A percentile compares a stretch with the other conserved stretches of the same genome.
Evolutionary conservation across 2,329 filamentous ascomycete genomes (phyloP).

Genomic region (Aspergillus vadensis): DNA sequence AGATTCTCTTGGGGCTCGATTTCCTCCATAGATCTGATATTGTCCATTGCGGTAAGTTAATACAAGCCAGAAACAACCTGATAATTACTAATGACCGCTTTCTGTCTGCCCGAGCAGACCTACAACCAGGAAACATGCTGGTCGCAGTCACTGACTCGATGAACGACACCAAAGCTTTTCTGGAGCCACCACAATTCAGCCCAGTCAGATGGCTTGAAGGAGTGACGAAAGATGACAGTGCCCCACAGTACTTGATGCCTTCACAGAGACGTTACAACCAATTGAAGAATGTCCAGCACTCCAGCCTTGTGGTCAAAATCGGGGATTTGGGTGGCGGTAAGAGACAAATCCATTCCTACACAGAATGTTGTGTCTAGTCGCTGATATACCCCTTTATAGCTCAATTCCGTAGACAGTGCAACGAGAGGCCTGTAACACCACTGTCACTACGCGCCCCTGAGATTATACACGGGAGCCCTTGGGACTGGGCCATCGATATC

Average conservation of each 20-base stretch:
- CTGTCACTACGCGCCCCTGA: constrained; percentile 24
- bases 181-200: constrained; percentile 20
- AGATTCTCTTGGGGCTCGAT: constrained; percentile 22
- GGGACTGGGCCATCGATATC: constrained; percentile 23
- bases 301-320: constrained; percentile 21
- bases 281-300: constrained; percentile 18
- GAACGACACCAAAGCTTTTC: background rate
- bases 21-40: constrained; percentile 21
- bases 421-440: constrained; percentile 17
- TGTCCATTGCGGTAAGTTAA: constrained; percentile 24
- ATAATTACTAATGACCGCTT: no score
- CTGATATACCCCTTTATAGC: background rate
- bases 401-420: constrained; percentile 9
- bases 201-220: constrained; percentile 24
- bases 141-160: no score
- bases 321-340: constrained; percentile 28
- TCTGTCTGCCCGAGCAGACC: constrained; percentile 11
- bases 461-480: constrained; percentile 16
- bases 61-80: no score
- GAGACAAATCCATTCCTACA: background rate
- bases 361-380: background rate
- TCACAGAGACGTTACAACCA: constrained; percentile 20
- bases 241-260: constrained; percentile 23
- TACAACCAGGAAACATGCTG: constrained; percentile 27
- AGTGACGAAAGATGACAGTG: constrained; percentile 17